Evolutionary conservation across 176 grass and related monocot species (phyloP), one percentile per base, ranked within the genome.

Genomic region (Oryza longistaminata): DNA sequence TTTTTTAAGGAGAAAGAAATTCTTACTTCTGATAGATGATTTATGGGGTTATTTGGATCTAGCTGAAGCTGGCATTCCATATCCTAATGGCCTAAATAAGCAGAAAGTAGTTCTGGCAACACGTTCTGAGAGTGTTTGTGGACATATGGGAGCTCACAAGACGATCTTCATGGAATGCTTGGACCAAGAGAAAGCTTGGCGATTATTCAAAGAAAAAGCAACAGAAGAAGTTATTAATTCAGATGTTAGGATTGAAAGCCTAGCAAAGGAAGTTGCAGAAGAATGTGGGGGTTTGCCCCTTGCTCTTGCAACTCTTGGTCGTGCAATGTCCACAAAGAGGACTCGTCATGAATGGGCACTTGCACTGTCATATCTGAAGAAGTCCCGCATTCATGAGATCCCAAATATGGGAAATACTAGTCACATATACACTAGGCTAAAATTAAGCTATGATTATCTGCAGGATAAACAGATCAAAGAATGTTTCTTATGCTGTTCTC

Each of bases 211-310:
- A 78, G 25, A 74, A 61, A 92, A 82, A 45, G 82, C 66, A 31
- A 81, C 58, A 25, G 73, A 85, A 24, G 86, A 81, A 12, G 37
- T 26, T 33, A 34, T 87, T 33, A 76, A 50, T 42, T 81, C 77
- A 6, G 78, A 91, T 85, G 6, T 46, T 67, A 70, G 73, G 84
- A 91, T 88, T 34, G 64, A 0, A 85, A 62, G 44, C 43, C 42
- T 91, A 64, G 86, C 90, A 34, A 37, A 74, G 43, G 67, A 55
- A 37, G 76, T 91, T 48, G 67, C 82, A 17, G 27, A 78, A 76
- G 77, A 85, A 71, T 91, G 90, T 77, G 77, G 73, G 0, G 86
- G 90, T 11, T 73, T 88, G 72, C 90, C 82, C 12, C 73, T 91
- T 55, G 90, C 86, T 74, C 86, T 91, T 2, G 17, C 67, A 74